phyloP scores from a whole-genome alignment of 1,284 basidiomycete genomes.

The Heimioporus retisporus region DNA sequence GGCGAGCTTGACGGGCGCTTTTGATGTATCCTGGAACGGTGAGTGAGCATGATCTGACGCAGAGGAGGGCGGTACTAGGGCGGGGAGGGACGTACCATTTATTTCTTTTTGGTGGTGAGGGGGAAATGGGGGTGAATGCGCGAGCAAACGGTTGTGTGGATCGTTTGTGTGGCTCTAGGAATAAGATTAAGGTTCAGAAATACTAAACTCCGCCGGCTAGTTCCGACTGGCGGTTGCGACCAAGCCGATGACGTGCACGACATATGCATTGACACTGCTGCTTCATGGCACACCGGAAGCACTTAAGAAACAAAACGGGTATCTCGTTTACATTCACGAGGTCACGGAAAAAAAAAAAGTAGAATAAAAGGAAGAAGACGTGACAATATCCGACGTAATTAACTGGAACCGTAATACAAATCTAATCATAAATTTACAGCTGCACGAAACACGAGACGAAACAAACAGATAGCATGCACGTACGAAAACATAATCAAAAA shows the following conservation, averaged over 20 bases:
- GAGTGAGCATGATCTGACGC: neutral
- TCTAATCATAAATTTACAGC: constrained; percentile 31
- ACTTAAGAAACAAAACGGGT: constrained; percentile 11
- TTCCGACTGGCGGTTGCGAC: constrained; percentile 17
- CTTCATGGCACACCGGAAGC: neutral
- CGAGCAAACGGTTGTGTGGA: constrained; percentile 13
- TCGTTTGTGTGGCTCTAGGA: constrained; percentile 27
- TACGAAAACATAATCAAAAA: constrained; percentile 25
- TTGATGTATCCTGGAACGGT: constrained; percentile 75
- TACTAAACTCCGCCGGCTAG: constrained; percentile 36
- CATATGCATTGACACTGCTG: no score
- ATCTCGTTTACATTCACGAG: constrained; percentile 12
- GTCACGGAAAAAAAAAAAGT: neutral
- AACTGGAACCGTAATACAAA: constrained; percentile 25
- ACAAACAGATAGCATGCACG: constrained; percentile 26
- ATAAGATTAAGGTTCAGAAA: constrained; percentile 40
- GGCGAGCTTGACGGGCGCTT: constrained; percentile 95
- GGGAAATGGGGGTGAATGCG: constrained; percentile 12
- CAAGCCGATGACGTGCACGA: no score
- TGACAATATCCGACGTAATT: constrained; percentile 17
- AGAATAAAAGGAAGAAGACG: neutral
- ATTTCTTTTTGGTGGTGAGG: constrained; percentile 9
- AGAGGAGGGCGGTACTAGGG: neutral
- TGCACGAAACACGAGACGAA: constrained; percentile 6
- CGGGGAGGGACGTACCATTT: constrained; percentile 35